These are phyloP conservation scores for Ceratobasidium sp. DNA, from an alignment of 1,284 basidiomycete genomes.

Conservation along the genomic window DNA sequence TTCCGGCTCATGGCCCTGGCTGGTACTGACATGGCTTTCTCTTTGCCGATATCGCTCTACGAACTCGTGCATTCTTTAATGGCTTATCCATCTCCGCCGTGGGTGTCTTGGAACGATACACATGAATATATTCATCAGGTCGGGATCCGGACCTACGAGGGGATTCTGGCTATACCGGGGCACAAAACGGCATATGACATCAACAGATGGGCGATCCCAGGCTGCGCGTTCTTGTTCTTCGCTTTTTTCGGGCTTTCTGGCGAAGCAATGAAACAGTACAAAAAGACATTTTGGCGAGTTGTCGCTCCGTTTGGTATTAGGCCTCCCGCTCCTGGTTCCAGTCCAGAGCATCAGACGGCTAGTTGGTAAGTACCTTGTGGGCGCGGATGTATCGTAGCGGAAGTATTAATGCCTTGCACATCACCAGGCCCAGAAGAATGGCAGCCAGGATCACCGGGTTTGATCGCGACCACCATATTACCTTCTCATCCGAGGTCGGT, in stretches of 20 bases:
- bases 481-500: neutral
- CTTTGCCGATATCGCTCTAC: conserved; percentile 66
- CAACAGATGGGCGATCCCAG: conserved; percentile 35
- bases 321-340: neutral
- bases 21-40: conserved; percentile 63
- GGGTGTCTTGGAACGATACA: conserved; percentile 68
- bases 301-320: neutral
- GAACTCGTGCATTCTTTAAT: no score
- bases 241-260: conserved; percentile 45
- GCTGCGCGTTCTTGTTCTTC: conserved; percentile 44
- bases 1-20: conserved; percentile 75
- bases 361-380: neutral
- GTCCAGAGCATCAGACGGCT: neutral
- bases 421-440: neutral
- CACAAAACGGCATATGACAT: neutral
- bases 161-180: neutral
- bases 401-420: neutral
- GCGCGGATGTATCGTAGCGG: neutral
- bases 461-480: neutral
- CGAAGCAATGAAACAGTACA: conserved; percentile 36
- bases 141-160: conserved; percentile 49
- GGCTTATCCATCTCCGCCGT: no score
- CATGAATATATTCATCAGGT: conserved; percentile 67
- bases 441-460: neutral
- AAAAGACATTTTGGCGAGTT: conserved; percentile 7